Evolutionary conservation across 1,284 basidiomycete species (phyloP).

Genomic region (Neolentinus lepideus): DNA sequence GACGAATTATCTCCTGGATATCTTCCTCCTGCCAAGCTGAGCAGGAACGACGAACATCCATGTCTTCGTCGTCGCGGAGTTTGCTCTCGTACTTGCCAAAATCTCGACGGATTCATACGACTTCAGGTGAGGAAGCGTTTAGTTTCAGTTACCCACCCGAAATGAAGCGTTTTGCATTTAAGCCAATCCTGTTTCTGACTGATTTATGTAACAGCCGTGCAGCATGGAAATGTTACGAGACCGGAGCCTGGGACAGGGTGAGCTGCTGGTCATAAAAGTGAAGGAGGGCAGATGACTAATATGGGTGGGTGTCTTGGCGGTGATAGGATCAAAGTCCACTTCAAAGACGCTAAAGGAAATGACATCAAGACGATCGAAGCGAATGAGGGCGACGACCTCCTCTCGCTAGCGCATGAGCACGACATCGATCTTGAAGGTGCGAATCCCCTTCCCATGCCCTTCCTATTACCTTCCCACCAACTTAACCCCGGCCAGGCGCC

Average conservation of each 20-base stretch:
- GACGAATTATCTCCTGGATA: neutral
- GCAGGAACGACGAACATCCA: neutral
- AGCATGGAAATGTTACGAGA: conserved; percentile 38
- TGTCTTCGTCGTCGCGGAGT: neutral
- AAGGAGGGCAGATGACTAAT: neutral
- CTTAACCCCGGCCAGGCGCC: conserved; percentile 51
- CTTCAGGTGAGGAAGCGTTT: neutral
- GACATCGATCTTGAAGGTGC: conserved; percentile 96
- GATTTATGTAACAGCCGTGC: conserved; percentile 11
- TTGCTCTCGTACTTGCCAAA: neutral
- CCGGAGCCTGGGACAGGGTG: conserved; percentile 38
- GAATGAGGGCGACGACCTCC: conserved; percentile 90
- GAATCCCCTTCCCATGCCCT: conserved; percentile 12
- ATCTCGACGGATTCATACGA: neutral
- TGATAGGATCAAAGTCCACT: conserved; percentile 79
- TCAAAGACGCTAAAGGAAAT: conserved; percentile 83
- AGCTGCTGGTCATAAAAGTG: neutral
- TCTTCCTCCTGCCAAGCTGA: neutral
- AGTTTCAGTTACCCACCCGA: neutral
- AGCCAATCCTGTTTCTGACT: neutral
- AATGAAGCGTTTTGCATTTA: neutral
- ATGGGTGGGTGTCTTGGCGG: neutral
- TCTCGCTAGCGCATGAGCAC: conserved; percentile 91
- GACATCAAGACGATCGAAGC: conserved; percentile 85
- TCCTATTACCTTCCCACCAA: neutral